Percentiles rank a stretch among this genome's conserved stretches.
These are phyloP conservation scores for Blastobotrys capitulatus DNA, from an alignment of 1,139 yeast genomes.

Conservation along the genomic window DNA sequence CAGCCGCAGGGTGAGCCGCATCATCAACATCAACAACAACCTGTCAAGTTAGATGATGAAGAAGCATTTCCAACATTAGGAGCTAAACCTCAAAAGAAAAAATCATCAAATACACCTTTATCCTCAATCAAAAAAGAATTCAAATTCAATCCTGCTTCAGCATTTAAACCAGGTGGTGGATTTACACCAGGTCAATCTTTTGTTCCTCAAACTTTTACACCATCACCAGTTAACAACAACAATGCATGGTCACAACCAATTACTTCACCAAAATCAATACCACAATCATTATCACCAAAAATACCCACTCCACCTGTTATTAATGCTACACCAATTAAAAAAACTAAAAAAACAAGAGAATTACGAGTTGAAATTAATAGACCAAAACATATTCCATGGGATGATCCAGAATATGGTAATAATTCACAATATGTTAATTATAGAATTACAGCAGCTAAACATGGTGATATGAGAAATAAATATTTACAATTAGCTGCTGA, in stretches of 20 bases:
- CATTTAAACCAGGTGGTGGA: neutral
- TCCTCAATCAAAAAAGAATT: slow-evolving; percentile 4
- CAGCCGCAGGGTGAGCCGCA: neutral
- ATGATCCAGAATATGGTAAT: slow-evolving; percentile 20
- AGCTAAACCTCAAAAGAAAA: slow-evolving; percentile 12
- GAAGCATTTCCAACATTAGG: slow-evolving; percentile 28
- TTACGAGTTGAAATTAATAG: slow-evolving; percentile 21
- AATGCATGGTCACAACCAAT: neutral
- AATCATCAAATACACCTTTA: slow-evolving; percentile 1
- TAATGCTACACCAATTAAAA: slow-evolving; percentile 5
- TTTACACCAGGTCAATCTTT: neutral
- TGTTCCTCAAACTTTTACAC: neutral
- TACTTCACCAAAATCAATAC: neutral
- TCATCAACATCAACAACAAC: slow-evolving; percentile 1
- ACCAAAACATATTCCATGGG: slow-evolving; percentile 37
- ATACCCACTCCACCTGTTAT: neutral
- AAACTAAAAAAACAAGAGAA: slow-evolving; percentile 19
- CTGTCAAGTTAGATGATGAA: slow-evolving; percentile 20
- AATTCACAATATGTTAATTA: slow-evolving; percentile 26
- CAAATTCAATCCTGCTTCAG: slow-evolving; percentile 8
- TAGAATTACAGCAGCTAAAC: slow-evolving; percentile 25
- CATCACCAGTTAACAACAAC: neutral
- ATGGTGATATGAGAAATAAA: slow-evolving; percentile 34
- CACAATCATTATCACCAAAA: no score
- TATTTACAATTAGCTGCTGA: slow-evolving; percentile 37